Evolutionary conservation across 805 yeast genomes (phyloP).

Genomic region (Starmerella cellae): DNA sequence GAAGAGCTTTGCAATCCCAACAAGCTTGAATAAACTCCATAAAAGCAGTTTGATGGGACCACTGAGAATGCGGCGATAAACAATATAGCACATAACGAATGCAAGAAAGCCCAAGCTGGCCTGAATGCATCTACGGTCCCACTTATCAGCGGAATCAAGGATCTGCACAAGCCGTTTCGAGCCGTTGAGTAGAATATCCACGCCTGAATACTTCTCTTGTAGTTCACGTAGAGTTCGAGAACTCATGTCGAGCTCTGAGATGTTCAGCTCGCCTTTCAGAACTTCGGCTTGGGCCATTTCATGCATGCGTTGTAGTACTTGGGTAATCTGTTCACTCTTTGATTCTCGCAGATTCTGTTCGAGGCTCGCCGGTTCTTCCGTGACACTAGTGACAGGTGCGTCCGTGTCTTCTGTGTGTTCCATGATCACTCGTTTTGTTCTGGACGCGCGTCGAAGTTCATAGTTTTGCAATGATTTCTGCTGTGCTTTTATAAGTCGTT

Average conservation of each 20-base stretch:
- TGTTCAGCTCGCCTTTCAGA: slow-evolving; percentile 27
- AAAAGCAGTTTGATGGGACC: slow-evolving; percentile 27
- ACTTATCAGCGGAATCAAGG: slow-evolving; percentile 31
- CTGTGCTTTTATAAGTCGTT: slow-evolving; percentile 21
- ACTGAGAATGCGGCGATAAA: slow-evolving; percentile 30
- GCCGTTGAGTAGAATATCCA: slow-evolving; percentile 29
- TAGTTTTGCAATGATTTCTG: slow-evolving; percentile 6
- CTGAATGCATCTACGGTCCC: slow-evolving; percentile 30
- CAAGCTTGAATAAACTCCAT: slow-evolving; percentile 22
- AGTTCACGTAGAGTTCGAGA: slow-evolving; percentile 26
- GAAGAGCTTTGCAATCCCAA: slow-evolving; percentile 14
- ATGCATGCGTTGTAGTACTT: slow-evolving; percentile 25
- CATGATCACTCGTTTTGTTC: too few relatives aligned
- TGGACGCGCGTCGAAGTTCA: not conserved
- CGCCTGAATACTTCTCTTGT: slow-evolving; percentile 27
- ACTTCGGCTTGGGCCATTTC: slow-evolving; percentile 30
- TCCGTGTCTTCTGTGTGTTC: not conserved
- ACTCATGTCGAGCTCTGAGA: slow-evolving; percentile 30
- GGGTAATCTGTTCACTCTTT: slow-evolving; percentile 23
- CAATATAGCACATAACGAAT: slow-evolving; percentile 27
- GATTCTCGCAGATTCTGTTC: slow-evolving; percentile 13
- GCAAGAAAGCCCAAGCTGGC: slow-evolving; percentile 29
- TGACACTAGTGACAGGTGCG: not conserved
- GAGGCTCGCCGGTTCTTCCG: not conserved
- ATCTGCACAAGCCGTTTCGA: slow-evolving; percentile 27